These are phyloP conservation scores for Calamus simplicifolius DNA, from an alignment of 176 grass and related monocot species.

Conservation along the genomic window DNA sequence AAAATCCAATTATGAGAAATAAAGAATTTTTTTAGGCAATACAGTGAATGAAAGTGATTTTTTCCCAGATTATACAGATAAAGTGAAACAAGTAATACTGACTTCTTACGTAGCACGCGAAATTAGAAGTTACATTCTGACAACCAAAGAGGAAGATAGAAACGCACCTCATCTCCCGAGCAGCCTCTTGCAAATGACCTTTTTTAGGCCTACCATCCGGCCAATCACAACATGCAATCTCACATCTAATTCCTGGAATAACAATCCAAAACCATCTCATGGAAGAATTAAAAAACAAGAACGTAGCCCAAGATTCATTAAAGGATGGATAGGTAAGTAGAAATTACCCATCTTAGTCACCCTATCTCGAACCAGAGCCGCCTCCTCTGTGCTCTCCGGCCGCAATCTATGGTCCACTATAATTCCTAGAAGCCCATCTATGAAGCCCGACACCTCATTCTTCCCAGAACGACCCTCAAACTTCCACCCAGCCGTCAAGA, in stretches of 20 bases:
- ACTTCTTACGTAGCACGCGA: too few species aligned
- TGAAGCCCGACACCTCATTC: conserved; percentile 23
- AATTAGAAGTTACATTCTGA: not conserved
- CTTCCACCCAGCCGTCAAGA: conserved; percentile 70
- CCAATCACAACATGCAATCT: conserved; percentile 80
- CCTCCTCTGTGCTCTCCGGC: conserved; percentile 65
- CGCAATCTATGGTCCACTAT: conserved; percentile 76
- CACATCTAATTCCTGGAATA: conserved; percentile 57
- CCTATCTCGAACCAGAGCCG: conserved; percentile 51
- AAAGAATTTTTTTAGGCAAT: too few species aligned
- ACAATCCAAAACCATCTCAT: not conserved
- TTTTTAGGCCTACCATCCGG: conserved; percentile 62
- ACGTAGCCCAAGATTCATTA: not conserved
- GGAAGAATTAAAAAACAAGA: not conserved
- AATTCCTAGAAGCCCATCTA: conserved; percentile 73
- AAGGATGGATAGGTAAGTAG: conserved; percentile 6
- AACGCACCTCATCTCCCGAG: conserved; percentile 77
- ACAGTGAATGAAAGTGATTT: too few species aligned
- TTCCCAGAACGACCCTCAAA: conserved; percentile 16
- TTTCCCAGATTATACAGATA: not conserved
- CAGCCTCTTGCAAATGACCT: conserved; percentile 86
- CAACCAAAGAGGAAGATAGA: not conserved
- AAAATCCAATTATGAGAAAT: too few species aligned
- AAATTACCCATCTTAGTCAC: conserved; percentile 57
- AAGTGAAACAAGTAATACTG: not conserved